Evolutionary conservation across 441 rosid genomes (phyloP).

Genomic region (Euphorbia corollata): DNA sequence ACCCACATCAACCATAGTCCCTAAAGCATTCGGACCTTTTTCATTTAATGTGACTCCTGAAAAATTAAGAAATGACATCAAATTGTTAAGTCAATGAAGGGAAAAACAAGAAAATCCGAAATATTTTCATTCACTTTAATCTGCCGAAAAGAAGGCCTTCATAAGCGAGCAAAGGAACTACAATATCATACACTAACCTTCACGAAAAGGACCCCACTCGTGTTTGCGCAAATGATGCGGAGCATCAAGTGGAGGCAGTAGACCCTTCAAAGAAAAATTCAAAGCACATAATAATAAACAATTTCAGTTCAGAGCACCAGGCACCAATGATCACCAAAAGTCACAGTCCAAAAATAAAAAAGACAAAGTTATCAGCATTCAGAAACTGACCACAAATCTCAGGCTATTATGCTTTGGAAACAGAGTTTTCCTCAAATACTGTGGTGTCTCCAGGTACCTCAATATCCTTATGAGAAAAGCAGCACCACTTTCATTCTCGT

Average conservation of each 20-base stretch:
- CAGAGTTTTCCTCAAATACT: conserved; percentile 75
- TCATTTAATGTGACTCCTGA: conserved; percentile 67
- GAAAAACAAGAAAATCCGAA: background rate
- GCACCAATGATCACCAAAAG: conserved; percentile 7
- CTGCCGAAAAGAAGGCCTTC: background rate
- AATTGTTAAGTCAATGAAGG: background rate
- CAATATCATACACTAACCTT: conserved; percentile 40
- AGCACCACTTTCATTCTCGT: conserved; percentile 64
- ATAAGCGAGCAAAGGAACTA: background rate
- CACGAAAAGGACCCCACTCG: conserved; percentile 82
- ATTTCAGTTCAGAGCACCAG: conserved; percentile 2
- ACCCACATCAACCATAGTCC: conserved; percentile 82
- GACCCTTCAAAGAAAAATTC: conserved; percentile 40
- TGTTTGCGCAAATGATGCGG: conserved; percentile 96
- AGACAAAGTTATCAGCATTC: background rate
- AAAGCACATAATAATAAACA: background rate
- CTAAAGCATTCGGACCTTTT: conserved; percentile 36
- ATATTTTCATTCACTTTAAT: background rate
- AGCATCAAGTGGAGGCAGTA: conserved; percentile 97
- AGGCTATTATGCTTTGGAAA: conserved; percentile 74
- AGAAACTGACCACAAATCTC: conserved; percentile 61
- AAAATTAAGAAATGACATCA: conserved; percentile 21
- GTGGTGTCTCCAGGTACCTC: conserved; percentile 88
- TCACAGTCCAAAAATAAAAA: background rate
- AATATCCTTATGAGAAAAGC: conserved; percentile 74